These are phyloP conservation scores for Zygotorulaspora sp. DNA, from an alignment of 805 yeast species.

Conservation along the genomic window DNA sequence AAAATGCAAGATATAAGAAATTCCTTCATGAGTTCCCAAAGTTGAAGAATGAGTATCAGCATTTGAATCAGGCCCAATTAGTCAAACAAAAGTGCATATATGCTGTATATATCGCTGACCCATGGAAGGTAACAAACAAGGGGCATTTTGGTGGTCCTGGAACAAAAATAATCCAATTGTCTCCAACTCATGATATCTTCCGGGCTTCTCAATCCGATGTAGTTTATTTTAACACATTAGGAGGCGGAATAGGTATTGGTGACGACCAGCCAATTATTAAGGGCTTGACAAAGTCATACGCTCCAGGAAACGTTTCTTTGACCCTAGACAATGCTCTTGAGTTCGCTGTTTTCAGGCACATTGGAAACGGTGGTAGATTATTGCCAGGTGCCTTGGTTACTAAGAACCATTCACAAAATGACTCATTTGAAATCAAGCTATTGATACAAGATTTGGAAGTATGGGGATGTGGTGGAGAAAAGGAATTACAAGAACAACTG, in stretches of 20 bases:
- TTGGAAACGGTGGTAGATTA: slow-evolving; percentile 52
- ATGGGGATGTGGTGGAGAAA: slow-evolving; percentile 84
- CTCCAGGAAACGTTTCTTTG: slow-evolving; percentile 74
- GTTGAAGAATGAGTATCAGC: slow-evolving; percentile 34
- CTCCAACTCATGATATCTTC: slow-evolving; percentile 61
- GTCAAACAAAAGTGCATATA: slow-evolving; percentile 46
- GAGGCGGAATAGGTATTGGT: slow-evolving; percentile 86
- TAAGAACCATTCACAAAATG: slow-evolving; percentile 20
- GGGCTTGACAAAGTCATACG: slow-evolving; percentile 42
- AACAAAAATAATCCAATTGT: slow-evolving; percentile 58
- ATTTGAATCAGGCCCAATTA: slow-evolving; percentile 13
- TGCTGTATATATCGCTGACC: slow-evolving; percentile 61
- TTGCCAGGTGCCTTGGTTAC: slow-evolving; percentile 32
- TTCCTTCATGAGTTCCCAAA: slow-evolving; percentile 49
- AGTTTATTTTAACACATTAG: slow-evolving; percentile 64
- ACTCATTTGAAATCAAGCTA: slow-evolving; percentile 62
- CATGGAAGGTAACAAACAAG: slow-evolving; percentile 76
- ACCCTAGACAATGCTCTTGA: slow-evolving; percentile 76
- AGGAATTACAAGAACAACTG: slow-evolving; percentile 71
- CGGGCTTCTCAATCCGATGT: slow-evolving; percentile 36
- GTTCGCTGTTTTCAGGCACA: slow-evolving; percentile 71
- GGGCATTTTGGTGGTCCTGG: slow-evolving; percentile 62
- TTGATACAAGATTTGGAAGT: slow-evolving; percentile 75
- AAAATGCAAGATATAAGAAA: slow-evolving; percentile 41
- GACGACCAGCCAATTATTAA: slow-evolving; percentile 56